Conservation (phyloP, 305 asterid species). For the Fraxinus xanthoxyloides region DNA sequence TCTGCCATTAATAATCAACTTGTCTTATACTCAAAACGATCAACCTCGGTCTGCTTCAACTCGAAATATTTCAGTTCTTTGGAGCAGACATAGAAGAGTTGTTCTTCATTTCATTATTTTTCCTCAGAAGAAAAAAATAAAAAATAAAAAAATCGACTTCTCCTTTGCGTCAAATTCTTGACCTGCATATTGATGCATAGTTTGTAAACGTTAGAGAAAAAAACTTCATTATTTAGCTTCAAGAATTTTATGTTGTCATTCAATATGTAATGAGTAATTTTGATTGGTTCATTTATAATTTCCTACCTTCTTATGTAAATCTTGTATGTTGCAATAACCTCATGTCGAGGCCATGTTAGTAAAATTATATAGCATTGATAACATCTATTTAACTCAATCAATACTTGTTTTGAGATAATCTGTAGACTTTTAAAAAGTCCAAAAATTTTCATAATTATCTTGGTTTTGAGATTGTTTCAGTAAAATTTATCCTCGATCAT, state of each 20-base stretch:
- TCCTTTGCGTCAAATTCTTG: slow-evolving; percentile 18
- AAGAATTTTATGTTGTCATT: slow-evolving; percentile 11
- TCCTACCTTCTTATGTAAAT: slow-evolving; percentile 2
- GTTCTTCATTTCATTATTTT: slow-evolving; percentile 28
- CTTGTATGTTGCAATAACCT: background rate
- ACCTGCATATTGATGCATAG: background rate
- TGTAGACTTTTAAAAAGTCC: background rate
- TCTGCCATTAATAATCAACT: background rate
- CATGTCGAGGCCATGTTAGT: background rate
- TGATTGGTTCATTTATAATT: background rate
- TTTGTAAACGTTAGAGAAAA: slow-evolving; percentile 17
- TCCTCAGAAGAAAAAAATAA: background rate
- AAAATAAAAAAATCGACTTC: background rate
- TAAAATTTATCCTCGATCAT: background rate
- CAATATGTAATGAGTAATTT: slow-evolving; percentile 17
- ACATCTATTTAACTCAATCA: background rate
- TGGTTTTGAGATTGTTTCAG: background rate
- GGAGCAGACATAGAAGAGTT: slow-evolving; percentile 48
- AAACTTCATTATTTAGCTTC: background rate
- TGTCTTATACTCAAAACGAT: background rate
- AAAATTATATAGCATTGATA: background rate
- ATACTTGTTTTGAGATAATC: background rate
- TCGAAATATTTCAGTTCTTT: slow-evolving; percentile 19
- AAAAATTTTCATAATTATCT: background rate
- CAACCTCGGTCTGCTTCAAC: slow-evolving; percentile 40